These are phyloP conservation scores for Bipolaris zeicola DNA, from an alignment of 2,329 filamentous ascomycete species.

Conservation along the genomic window DNA sequence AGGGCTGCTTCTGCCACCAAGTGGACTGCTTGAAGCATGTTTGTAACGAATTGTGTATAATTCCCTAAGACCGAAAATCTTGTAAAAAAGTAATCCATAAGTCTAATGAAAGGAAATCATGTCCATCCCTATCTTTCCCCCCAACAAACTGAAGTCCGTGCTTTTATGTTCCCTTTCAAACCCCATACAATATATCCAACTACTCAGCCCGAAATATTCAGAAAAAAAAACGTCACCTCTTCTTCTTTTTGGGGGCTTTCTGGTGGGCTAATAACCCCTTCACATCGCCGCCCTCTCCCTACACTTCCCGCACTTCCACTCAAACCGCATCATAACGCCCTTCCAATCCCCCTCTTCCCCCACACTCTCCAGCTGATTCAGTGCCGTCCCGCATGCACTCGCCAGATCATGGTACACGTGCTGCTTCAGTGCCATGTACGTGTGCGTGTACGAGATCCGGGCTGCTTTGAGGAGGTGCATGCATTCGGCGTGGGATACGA, in stretches of 20 bases:
- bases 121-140: too few species aligned
- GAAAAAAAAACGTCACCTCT: too few species aligned
- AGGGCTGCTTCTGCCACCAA: slow-evolving; percentile 23
- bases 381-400: not conserved
- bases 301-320: not conserved
- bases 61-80: too few species aligned
- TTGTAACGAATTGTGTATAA: not conserved
- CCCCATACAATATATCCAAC: too few species aligned
- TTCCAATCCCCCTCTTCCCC: not conserved
- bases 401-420: not conserved
- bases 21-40: slow-evolving; percentile 13
- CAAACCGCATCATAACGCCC: not conserved
- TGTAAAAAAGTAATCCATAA: too few species aligned
- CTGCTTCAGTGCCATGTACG: not conserved
- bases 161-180: too few species aligned
- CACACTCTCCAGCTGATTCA: not conserved
- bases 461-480: not conserved
- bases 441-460: not conserved
- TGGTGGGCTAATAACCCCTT: too few species aligned
- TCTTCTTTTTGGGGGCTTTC: too few species aligned
- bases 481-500: not conserved
- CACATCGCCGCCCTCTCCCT: not conserved
- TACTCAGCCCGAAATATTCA: too few species aligned
- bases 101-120: not conserved
- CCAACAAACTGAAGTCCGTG: too few species aligned